Percentiles rank a stretch among this genome's conserved stretches.
Evolutionary conservation across 345 rosid genomes (phyloP).

Genomic region (Populus euphratica): DNA sequence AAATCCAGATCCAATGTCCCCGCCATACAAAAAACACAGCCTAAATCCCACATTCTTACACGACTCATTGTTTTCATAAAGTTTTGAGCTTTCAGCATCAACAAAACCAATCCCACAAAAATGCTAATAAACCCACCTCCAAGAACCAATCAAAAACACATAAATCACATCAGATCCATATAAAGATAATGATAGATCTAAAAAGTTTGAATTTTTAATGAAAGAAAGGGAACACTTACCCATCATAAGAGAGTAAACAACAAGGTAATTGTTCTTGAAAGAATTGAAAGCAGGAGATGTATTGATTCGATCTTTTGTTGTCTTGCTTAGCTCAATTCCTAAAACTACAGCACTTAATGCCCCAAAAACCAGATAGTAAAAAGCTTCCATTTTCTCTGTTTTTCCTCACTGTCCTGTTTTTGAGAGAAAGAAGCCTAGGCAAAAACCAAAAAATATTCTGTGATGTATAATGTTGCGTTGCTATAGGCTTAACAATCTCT

Average conservation of each 20-base stretch:
- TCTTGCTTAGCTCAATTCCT: constrained; percentile 58
- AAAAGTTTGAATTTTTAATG: background rate
- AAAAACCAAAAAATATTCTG: background rate
- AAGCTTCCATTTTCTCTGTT: constrained; percentile 45
- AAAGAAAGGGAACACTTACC: constrained; percentile 26
- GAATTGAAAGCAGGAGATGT: constrained; percentile 59
- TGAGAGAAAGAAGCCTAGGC: background rate
- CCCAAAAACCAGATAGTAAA: constrained; percentile 58
- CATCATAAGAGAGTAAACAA: constrained; percentile 83
- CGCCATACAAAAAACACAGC: background rate
- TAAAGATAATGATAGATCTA: background rate
- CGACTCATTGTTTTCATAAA: background rate
- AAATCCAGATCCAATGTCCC: background rate
- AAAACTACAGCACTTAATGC: constrained; percentile 49
- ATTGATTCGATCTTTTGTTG: constrained; percentile 54
- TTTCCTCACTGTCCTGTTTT: background rate
- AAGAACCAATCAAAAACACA: background rate
- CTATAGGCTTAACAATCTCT: background rate
- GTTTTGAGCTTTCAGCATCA: background rate
- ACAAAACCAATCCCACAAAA: background rate
- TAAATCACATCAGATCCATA: background rate
- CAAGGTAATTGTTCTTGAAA: constrained; percentile 67
- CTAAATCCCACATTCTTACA: background rate
- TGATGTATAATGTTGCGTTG: background rate
- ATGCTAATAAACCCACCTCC: constrained; percentile 2